Base-by-base conservation (phyloP, 129 eudicot genomes). In the Arctium minus region DNA sequence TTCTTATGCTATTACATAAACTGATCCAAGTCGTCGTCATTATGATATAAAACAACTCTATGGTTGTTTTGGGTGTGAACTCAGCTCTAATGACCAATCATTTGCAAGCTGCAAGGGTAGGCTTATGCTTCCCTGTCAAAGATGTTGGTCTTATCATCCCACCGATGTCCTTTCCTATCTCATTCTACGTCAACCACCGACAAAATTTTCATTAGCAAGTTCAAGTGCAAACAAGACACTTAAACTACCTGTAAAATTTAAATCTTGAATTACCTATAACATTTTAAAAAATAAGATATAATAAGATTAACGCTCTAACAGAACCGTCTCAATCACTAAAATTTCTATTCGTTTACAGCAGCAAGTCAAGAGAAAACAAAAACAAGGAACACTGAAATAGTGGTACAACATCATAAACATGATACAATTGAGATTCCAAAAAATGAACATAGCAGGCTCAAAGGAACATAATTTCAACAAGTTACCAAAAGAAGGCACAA, bases 401-500 rank as follows among this genome's bases (percentile, higher is more conserved):
- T 53, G 53, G 60, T 33, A 68, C 73, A 69, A 70, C 70, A 53
- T 31, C 72, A 74, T 60, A 62, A 60, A 72, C 71, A 82, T 32
- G 56, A 74, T 40, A 48, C 64, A 86, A 56, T 31, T n/a, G 76
- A 75, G 75, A 79, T 6, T 80, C 29, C 22, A 53, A 67, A 53
- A 29, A 9, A 46, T 42, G 65, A 42, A 73, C 78, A 39, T 72
- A 38, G 10, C 60, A 27, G 9, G 64, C 42, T 79, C 31, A 62
- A 64, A 79, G 50, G 12, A 74, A 73, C 77, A 85, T 27, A 80
- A 44, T 31, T 56, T 81, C 78, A 77, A 42, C 17, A 70, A 42
- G 29, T 35, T 39, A 74, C 36, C 11, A 30, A 80, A 79, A 80
- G 74, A 73, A 64, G 64, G 40, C 32, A 56, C 68, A 83, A 88